Evolutionary conservation across 148 eudicot species (phyloP), one percentile per base, ranked within the genome.

Genomic region (Rhododendron henanense): DNA sequence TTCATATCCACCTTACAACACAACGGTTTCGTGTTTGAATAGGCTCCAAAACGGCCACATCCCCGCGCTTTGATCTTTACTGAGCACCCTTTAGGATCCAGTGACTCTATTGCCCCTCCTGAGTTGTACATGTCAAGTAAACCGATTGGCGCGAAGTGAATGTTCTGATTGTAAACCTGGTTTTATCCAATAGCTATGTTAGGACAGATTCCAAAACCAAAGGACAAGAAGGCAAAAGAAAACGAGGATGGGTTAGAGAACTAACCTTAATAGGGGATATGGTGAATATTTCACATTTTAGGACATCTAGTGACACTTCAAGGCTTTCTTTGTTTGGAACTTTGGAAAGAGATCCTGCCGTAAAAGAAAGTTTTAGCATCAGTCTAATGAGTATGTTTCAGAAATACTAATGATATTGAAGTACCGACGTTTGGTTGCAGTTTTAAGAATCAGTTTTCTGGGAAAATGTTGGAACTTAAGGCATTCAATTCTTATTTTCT

Each of bases 121-220:
- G 78, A 74, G 78, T 74, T 74, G 78, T 74, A 74, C 78, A 33
- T 74, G 23, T 74, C 78, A 74, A 74, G 78, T 74, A 74, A 74
- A 4, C 21, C 44, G 23, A 74, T 35, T 74, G 78, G 78, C 10
- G 41, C 78, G 1, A 74, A 74, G 10, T 74, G 78, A 74, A 33
- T 33, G 7, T 74, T 74, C 44, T 74, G 41, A 74, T 74, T 74
- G 78, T 31, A 74, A 74, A 74, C 78, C 78, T 74, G 44, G 5
- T 33, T 74, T 25, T 10, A 67, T 25, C 15, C 74, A 67, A 10
- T 10, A 67, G 33, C 74, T 35, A 67, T 25, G 74, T 67, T 67
- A n/a, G 35, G 16, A 25, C 15, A 67, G 33, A 67, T 10, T 67
- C 33, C 5, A 10, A 67, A n/a, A 67, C 74, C 35, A 67, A 67